Evolutionary conservation across 2,329 filamentous ascomycete genomes (phyloP).

Genomic region (Beauveria pseudobassiana): DNA sequence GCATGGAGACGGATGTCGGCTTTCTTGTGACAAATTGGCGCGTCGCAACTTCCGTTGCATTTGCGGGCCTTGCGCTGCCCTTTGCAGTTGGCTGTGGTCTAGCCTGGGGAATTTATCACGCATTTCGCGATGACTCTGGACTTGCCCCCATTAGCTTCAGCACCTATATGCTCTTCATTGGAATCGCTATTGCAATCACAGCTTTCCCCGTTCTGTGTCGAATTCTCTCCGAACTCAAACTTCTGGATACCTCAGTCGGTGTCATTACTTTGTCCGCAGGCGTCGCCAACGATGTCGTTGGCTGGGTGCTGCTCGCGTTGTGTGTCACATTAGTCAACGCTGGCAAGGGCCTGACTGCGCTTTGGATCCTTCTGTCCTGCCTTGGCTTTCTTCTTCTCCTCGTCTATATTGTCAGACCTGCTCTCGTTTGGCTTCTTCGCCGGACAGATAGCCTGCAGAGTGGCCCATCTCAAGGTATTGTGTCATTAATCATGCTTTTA

Average conservation of each 20-base stretch:
- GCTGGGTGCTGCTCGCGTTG: constrained; percentile 84
- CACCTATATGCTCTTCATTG: constrained; percentile 66
- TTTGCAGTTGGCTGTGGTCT: constrained; percentile 77
- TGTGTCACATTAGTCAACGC: constrained; percentile 93
- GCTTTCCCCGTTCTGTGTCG: constrained; percentile 87
- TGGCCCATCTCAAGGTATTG: constrained; percentile 78
- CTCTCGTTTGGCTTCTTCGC: constrained; percentile 66
- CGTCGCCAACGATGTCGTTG: constrained; percentile 76
- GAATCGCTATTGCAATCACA: constrained; percentile 89
- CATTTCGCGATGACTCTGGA: constrained; percentile 49
- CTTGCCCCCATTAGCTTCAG: constrained; percentile 39
- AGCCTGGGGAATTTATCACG: constrained; percentile 70
- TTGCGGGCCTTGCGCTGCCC: constrained; percentile 72
- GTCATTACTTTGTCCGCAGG: constrained; percentile 85
- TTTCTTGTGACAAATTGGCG: constrained; percentile 75
- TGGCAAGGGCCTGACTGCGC: constrained; percentile 68
- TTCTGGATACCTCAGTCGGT: constrained; percentile 75
- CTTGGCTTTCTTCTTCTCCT: constrained; percentile 72
- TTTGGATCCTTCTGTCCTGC: constrained; percentile 74
- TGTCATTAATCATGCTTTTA: constrained; percentile 74
- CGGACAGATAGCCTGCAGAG: constrained; percentile 74
- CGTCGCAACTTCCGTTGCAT: constrained; percentile 67
- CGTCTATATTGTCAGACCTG: constrained; percentile 62
- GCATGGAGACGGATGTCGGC: constrained; percentile 76
- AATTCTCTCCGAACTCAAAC: constrained; percentile 83